These are phyloP conservation scores for Cyberlindnera xylosilytica DNA, from an alignment of 805 yeast species.

Conservation along the genomic window DNA sequence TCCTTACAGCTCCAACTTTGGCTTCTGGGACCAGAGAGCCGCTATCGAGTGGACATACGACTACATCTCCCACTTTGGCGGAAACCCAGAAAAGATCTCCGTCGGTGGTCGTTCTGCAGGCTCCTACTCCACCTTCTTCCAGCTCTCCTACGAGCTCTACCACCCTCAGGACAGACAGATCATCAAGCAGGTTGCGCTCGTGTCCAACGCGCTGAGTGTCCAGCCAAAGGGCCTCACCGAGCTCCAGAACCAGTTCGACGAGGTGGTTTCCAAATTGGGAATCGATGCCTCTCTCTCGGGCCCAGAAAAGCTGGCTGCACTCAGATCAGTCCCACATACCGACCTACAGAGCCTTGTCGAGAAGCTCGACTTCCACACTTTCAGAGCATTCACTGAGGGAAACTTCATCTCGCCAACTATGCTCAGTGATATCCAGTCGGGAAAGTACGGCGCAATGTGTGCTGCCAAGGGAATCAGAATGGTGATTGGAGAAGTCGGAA, in stretches of 20 bases:
- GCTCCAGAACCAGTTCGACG: constrained; percentile 29
- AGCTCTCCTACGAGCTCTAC: constrained; percentile 39
- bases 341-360: constrained; percentile 6
- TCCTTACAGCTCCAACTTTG: constrained; percentile 24
- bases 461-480: constrained; percentile 24
- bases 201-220: constrained; percentile 35
- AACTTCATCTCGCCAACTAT: constrained; percentile 32
- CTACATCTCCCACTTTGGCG: constrained; percentile 44
- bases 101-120: constrained; percentile 50
- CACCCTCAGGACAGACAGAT: constrained; percentile 38
- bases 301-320: constrained; percentile 16
- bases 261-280: constrained; percentile 28
- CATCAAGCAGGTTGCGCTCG: constrained; percentile 34
- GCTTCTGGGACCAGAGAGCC: constrained; percentile 42
- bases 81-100: constrained; percentile 41
- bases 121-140: constrained; percentile 40
- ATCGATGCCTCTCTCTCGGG: constrained; percentile 15
- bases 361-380: constrained; percentile 29
- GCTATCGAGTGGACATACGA: constrained; percentile 45
- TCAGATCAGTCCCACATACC: constrained; percentile 20
- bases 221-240: constrained; percentile 39
- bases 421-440: constrained; percentile 31
- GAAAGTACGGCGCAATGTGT: constrained; percentile 27
- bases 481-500: constrained; percentile 33
- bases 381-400: constrained; percentile 39